Evolutionary conservation across 352 stramenopile genomes (phyloP), one percentile per base, ranked within the genome.

Genomic region (Phytophthora hibernalis): DNA sequence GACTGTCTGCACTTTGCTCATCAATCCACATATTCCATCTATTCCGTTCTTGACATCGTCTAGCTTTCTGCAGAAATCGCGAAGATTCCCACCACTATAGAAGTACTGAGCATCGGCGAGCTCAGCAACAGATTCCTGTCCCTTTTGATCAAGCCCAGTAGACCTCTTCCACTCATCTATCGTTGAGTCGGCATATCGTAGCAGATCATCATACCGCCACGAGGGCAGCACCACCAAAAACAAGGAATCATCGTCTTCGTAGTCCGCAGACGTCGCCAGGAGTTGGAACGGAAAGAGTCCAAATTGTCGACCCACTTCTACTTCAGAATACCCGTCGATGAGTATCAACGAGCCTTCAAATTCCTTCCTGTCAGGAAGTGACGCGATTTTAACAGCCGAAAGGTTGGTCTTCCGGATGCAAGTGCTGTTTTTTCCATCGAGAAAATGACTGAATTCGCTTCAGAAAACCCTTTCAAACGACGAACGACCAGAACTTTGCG

Each of bases 81-180:
- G 54, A 5, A 77, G 30, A 74, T 61, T 77, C 10, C 69, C 69
- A 49, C 69, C 69, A 40, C 64, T 74, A 31, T 71, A 77, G 22
- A 67, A 77, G 21, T 73, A 74, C 10, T 77, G 64, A 12, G 55
- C 42, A 5, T 55, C 30, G 12, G 57, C 64, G 48, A 77, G 55
- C 15, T 50, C 48, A 33, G n/a, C 4, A 20, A 44, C 38, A 31
- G 22, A 1, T 53, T 56, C 24, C 10, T 31, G 15, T 7, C 57
- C 21, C 13, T 62, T 40, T n/a, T 61, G 47, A 31, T n/a, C 42
- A 9, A 70, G 22, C 5, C 45, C 68, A 18, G 64, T 74, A 20
- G 15, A 33, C 30, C 26, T 22, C 18, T 70, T 72, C 68, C 68
- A 76, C 9, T 62, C 28, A 12, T 64, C 37, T 20, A 57, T n/a